Percentiles rank a stretch among this genome's conserved stretches.
phyloP scores from a whole-genome alignment of 768 basidiomycete species.

The Leccinum imitatum region DNA sequence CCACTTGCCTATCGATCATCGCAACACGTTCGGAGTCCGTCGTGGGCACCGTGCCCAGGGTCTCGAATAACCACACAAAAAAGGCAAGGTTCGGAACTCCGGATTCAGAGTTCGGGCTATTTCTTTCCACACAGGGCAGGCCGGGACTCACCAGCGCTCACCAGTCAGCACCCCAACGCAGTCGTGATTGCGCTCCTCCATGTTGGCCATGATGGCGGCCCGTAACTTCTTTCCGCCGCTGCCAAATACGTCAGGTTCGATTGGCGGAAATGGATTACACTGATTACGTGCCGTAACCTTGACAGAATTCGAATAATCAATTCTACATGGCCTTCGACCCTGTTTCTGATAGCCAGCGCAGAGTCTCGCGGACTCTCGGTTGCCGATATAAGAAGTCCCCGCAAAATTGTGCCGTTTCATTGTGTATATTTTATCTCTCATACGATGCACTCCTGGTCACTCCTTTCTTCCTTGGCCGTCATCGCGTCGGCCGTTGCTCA shows the following conservation, averaged over 20 bases:
- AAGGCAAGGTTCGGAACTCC: background rate
- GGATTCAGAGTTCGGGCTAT: background rate
- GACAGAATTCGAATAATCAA: background rate
- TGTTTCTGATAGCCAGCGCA: background rate
- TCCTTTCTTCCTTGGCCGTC: constrained; percentile 25
- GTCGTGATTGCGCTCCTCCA: too few species aligned
- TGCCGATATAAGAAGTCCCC: constrained; percentile 24
- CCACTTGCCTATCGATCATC: too few species aligned
- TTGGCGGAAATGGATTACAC: background rate
- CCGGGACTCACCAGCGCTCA: background rate
- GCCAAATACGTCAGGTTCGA: background rate
- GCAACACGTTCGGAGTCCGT: too few species aligned
- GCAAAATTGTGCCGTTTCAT: background rate
- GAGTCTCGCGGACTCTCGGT: background rate
- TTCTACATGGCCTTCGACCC: constrained; percentile 1
- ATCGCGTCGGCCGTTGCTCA: constrained; percentile 23
- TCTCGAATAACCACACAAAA: background rate
- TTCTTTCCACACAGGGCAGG: background rate
- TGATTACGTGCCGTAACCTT: background rate
- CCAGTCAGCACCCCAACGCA: background rate
- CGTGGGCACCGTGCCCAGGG: too few species aligned
- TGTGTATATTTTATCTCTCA: constrained; percentile 24
- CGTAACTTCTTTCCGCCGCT: background rate
- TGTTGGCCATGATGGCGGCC: too few species aligned
- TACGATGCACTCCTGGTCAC: constrained; percentile 31